Evolutionary conservation across 768 basidiomycete species (phyloP).

Genomic region (Mycena indigotica): DNA sequence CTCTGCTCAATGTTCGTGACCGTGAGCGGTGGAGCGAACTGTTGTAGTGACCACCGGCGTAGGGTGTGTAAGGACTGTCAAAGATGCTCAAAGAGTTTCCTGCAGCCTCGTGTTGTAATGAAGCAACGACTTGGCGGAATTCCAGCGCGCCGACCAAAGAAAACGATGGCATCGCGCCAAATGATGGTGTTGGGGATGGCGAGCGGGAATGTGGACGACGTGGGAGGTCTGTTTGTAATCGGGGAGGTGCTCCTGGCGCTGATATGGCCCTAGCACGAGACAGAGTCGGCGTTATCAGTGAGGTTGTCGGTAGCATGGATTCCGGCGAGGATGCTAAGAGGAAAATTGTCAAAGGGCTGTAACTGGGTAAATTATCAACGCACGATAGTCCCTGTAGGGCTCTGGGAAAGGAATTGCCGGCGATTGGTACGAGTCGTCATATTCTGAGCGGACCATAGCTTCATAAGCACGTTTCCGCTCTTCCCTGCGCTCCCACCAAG

Average conservation of each 20-base stretch:
- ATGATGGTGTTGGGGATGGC: conserved; percentile 48
- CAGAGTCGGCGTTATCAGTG: conserved; percentile 35
- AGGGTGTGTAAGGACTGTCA: conserved; percentile 67
- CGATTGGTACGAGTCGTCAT: conserved; percentile 46
- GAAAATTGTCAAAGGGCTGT: conserved; percentile 7
- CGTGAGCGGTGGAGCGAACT: conserved; percentile 29
- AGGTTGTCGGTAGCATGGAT: conserved; percentile 29
- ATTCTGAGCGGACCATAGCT: conserved; percentile 60
- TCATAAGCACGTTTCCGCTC: conserved; percentile 52
- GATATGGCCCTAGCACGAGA: conserved; percentile 45
- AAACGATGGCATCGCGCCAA: conserved; percentile 70
- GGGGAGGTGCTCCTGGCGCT: conserved; percentile 34
- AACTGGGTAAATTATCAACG: conserved; percentile 24
- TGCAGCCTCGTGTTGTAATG: conserved; percentile 71
- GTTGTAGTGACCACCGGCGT: conserved; percentile 76
- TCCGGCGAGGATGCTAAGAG: conserved; percentile 16
- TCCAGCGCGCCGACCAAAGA: conserved; percentile 95
- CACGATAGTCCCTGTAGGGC: conserved; percentile 68
- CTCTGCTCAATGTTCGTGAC: conserved; percentile 36
- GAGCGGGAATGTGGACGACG: conserved; percentile 48
- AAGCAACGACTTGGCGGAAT: conserved; percentile 88
- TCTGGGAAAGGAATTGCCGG: conserved; percentile 39
- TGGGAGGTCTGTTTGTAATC: conserved; percentile 39
- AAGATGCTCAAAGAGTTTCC: conserved; percentile 62
- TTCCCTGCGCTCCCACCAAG: conserved; percentile 71